Evolutionary conservation across 345 rosid genomes (phyloP).

Genomic region (Carallia brachiata): DNA sequence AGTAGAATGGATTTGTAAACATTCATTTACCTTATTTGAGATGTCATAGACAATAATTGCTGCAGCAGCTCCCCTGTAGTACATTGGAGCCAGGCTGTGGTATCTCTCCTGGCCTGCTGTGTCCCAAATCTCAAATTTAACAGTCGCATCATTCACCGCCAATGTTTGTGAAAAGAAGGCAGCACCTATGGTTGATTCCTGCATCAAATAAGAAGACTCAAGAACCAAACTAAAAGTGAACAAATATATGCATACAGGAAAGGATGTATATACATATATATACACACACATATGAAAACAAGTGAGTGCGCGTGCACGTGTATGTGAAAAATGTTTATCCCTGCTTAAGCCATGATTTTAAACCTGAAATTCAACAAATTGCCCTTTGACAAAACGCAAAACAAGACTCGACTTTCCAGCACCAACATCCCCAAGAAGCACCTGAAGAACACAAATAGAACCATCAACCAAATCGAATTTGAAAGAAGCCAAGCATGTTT

Average conservation of each 20-base stretch:
- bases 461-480: conserved; percentile 13
- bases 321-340: too few species aligned
- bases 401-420: conserved; percentile 96
- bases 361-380: conserved; percentile 91
- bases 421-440: conserved; percentile 93
- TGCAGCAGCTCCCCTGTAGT: conserved; percentile 96
- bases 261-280: background rate
- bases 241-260: background rate
- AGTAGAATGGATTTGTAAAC: conserved; percentile 4
- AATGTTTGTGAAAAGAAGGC: conserved; percentile 94
- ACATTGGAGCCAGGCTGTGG: conserved; percentile 98
- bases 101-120: conserved; percentile 98
- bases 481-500: background rate
- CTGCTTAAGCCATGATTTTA: background rate
- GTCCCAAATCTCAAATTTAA: conserved; percentile 99
- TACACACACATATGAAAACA: background rate
- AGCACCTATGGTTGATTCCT: conserved; percentile 99
- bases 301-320: background rate
- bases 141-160: conserved; percentile 90
- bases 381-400: conserved; percentile 84
- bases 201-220: conserved; percentile 21
- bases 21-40: conserved; percentile 63
- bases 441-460: conserved; percentile 47
- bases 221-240: conserved; percentile 9
- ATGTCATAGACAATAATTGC: conserved; percentile 88